Percentiles rank a stretch among this genome's conserved stretches.
Conservation (phyloP, 345 rosid species). For the Cochlearia excelsa region DNA sequence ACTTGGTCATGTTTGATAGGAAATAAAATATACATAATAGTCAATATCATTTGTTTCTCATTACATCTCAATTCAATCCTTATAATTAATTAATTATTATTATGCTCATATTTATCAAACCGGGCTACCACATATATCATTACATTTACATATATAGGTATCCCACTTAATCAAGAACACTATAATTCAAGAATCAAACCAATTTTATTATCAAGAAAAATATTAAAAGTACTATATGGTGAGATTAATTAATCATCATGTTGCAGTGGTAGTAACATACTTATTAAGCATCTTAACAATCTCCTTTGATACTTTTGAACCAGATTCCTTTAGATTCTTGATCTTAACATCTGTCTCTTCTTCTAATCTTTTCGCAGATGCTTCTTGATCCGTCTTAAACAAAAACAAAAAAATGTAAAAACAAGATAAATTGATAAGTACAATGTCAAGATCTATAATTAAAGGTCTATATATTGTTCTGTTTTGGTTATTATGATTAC, state of each 20-base stretch:
- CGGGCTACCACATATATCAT: no score
- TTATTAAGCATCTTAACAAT: conserved; percentile 36
- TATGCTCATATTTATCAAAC: no score
- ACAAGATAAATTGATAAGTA: background rate
- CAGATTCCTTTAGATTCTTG: conserved; percentile 24
- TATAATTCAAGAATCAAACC: no score
- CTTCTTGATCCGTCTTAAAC: conserved; percentile 33
- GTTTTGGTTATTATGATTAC: background rate
- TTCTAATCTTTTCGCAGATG: conserved; percentile 33
- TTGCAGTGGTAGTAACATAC: conserved; percentile 37
- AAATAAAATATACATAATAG: no score
- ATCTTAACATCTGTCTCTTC: conserved; percentile 34
- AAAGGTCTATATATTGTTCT: background rate
- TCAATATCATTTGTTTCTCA: no score
- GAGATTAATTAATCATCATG: conserved; percentile 11
- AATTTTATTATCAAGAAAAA: background rate
- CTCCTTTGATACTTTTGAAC: conserved; percentile 35
- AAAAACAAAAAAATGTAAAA: conserved; percentile 5
- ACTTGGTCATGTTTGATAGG: no score
- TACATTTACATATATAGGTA: no score
- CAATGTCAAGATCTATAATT: background rate
- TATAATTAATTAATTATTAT: no score
- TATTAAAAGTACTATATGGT: conserved; percentile 11
- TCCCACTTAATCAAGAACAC: no score
- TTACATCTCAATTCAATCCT: no score